Base-by-base conservation (phyloP, 768 basidiomycete genomes). In the Crucibulum laeve region DNA sequence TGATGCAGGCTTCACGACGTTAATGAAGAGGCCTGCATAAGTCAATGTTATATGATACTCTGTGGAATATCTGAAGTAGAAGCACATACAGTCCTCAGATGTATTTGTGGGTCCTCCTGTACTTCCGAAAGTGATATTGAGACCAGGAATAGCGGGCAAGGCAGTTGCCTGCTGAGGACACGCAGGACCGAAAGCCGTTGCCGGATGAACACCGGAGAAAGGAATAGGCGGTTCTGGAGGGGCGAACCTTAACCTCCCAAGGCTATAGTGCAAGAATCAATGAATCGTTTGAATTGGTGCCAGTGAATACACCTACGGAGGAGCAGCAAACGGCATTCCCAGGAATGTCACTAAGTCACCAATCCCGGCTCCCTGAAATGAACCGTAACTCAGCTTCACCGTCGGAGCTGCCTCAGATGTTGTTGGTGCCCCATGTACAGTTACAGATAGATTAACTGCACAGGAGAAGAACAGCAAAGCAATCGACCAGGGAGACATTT, bases 261-360 rank as follows among this genome's bases (percentile, higher is more conserved):
- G 53, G n/a, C 68, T 70, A 25, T 15, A 33, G 2, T 26, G 13
- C 6, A 17, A 32, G 26, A 17, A 18, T 18, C 41, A n/a, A 45
- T 21, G n/a, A 41, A 24, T 7, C 19, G 22, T 22, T 28, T 38
- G 38, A 7, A 47, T 26, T 10, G 14, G 22, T 23, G 3, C n/a
- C 5, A 6, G 35, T 11, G 23, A 34, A 43, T 19, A 8, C 11
- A 51, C 64, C 19, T 51, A 73, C 67, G 64, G 67, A 26, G 68
- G 60, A 21, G 59, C 45, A 10, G 70, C 66, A 30, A 64, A 74
- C 0, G 66, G 71, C 14, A 74, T 67, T 4, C 71, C 73, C 0
- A 71, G 50, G 45, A 66, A 74, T 10, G 53, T 15, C 7, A 42
- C 43, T 8, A 48, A 18, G 25, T 45, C 26, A 5, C 44, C 43